Evolutionary conservation across 164 flowering plant genomes (phyloP).

Genomic region (Aristolochia fimbriata): DNA sequence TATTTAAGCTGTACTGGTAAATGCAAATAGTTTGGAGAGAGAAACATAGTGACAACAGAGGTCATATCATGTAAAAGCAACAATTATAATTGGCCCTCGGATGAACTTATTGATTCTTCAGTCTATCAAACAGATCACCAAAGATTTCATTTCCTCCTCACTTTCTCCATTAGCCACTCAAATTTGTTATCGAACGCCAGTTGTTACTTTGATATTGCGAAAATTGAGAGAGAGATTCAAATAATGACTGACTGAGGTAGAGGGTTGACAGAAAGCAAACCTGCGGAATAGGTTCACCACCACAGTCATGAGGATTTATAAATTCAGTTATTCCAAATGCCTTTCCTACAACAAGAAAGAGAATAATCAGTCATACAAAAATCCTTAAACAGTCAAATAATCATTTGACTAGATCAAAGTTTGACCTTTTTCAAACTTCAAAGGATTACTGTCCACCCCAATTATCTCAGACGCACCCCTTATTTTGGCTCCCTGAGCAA

Average conservation of each 20-base stretch:
- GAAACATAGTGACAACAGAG: no score
- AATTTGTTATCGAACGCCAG: no score
- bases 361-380: not conserved
- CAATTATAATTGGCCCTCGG: no score
- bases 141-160: no score
- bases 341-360: conserved; percentile 43
- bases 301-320: conserved; percentile 62
- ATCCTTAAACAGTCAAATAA: not conserved
- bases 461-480: conserved; percentile 81
- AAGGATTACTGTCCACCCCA: conserved; percentile 76
- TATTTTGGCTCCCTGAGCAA: conserved; percentile 83
- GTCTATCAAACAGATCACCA: no score
- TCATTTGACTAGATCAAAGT: not conserved
- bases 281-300: conserved; percentile 79
- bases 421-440: conserved; percentile 58
- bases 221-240: no score
- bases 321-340: conserved; percentile 80
- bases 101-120: no score
- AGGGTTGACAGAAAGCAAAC: conserved; percentile 19
- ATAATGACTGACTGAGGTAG: not conserved
- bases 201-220: no score
- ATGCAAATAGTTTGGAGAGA: no score
- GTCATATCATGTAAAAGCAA: no score
- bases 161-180: no score
- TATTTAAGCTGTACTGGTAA: no score